Base-by-base conservation (phyloP, 2,329 filamentous ascomycete species). In the Malbranchea cinnamomea region DNA sequence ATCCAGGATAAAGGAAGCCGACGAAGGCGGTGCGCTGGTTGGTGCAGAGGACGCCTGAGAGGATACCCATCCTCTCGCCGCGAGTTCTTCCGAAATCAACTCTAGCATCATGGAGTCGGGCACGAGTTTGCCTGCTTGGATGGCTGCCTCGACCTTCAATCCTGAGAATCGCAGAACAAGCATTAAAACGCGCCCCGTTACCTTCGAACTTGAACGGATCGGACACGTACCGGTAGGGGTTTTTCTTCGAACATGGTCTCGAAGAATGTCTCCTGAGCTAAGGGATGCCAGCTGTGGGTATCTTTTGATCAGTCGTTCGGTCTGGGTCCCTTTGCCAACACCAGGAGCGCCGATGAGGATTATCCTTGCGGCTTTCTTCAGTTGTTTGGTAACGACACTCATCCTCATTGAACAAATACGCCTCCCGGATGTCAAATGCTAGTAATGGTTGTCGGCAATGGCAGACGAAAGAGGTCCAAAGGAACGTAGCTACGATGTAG, bases 311-410 rank as follows among this genome's bases (percentile, higher is more conserved):
- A 98, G 65, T 37, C 89, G 74, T 54, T 92, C 81, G 30, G 82
- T 83, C 62, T 98, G 89, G 3, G 89, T 98, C 39, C 87, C 89
- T 57, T 98, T 98, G 39, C 89, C 89, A 34, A 93, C 89, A 35
- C 85, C 85, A n/a, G 89, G 89, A 30, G 87, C 85, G 45, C 89
- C 89, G 45, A 98, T 73, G 42, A 98, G 73, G 50, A 98, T 95
- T 40, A 95, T 77, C 39, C 89, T 79, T 32, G 89, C 89, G 34
- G 89, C 87, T 59, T 68, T 75, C 41, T 67, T 69, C 48, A 91
- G 71, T 59, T 72, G 56, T 43, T 53, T 59, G 16, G 48, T 49
- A 6, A 35, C 17, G 16, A 27, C 21, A 6, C 31, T 24, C 32
- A 40, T 41, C 29, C 11, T 33, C 18, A 14, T 21, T 30, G 11